Evolutionary conservation across 1,284 basidiomycete species (phyloP).

Genomic region (Pyrrhoderma lamaoense): DNA sequence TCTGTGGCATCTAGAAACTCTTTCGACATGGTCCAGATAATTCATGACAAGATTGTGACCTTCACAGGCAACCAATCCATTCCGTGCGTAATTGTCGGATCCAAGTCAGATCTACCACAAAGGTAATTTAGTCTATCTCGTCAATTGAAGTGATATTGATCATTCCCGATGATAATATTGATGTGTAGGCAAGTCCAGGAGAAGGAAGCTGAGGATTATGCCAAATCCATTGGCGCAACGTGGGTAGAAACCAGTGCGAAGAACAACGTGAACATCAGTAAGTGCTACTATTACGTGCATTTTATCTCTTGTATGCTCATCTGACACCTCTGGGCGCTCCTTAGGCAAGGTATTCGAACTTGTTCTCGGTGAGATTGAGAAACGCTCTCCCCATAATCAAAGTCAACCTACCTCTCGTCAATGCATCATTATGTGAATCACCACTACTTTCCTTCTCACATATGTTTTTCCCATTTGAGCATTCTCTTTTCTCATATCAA

Average conservation of each 20-base stretch:
- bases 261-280: constrained; percentile 83
- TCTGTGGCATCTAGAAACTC: constrained; percentile 87
- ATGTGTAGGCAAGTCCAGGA: constrained; percentile 66
- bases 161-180: too few relatives aligned
- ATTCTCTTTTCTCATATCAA: neutral
- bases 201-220: constrained; percentile 72
- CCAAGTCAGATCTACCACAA: constrained; percentile 82
- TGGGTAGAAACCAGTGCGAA: constrained; percentile 90
- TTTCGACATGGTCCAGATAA: constrained; percentile 94
- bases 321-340: constrained; percentile 4
- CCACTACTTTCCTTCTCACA: constrained; percentile 16
- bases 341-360: constrained; percentile 84
- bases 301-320: constrained; percentile 3
- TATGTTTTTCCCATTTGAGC: neutral
- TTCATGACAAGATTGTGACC: constrained; percentile 97
- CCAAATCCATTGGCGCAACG: constrained; percentile 64
- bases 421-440: constrained; percentile 64
- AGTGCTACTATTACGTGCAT: constrained; percentile 31
- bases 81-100: constrained; percentile 94
- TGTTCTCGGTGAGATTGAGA: constrained; percentile 84
- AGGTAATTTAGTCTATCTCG: constrained; percentile 49
- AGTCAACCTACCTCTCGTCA: constrained; percentile 50
- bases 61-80: constrained; percentile 87
- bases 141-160: too few relatives aligned
- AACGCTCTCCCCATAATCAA: constrained; percentile 52